Evolutionary conservation across 768 basidiomycete species (phyloP), one percentile per base, ranked within the genome.

Genomic region (Crucibulum laeve): DNA sequence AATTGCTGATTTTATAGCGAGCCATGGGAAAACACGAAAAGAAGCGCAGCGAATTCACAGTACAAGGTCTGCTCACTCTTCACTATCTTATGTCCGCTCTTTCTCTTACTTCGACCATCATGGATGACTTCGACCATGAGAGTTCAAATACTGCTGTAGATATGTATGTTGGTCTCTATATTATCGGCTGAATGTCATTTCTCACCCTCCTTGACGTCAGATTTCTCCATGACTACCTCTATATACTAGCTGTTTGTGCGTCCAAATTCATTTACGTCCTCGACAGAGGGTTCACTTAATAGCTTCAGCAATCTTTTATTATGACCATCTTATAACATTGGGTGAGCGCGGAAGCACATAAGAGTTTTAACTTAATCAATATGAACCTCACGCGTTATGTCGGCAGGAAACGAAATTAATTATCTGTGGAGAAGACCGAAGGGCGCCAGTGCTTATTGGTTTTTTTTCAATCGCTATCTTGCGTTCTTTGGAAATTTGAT

Each of bases 381-480:
- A 41, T 36, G 24, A 13, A 25, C 15, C 8, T 45, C 25, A 35
- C 39, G 25, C 36, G 5, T 25, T 26, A 14, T 6, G 8, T 36
- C 15, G 25, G 7, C 38, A 70, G 70, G 57, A 3, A 49, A 56
- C 40, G 77, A 79, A 50, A 53, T 74, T 26, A 51, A 59, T 13
- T 63, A 65, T 40, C 52, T 80, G 4, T 80, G 78, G 78, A 56
- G 57, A 41, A 60, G 64, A 35, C 66, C 65, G 1, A 68, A 66
- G 42, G 61, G 57, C 1, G 39, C 49, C 6, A 68, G 71, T 41
- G 61, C 71, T 2, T 63, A 65, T 24, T 63, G 69, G 52, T 79
- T 79, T 55, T 69, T 74, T 38, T 37, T 73, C 25, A 76, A 76
- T 47, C 71, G 77, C 4, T 80, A 80, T 43, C 48, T 73, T 23